phyloP scores from a whole-genome alignment of 2,329 filamentous ascomycete genomes.

The Colletotrichum tanaceti region DNA sequence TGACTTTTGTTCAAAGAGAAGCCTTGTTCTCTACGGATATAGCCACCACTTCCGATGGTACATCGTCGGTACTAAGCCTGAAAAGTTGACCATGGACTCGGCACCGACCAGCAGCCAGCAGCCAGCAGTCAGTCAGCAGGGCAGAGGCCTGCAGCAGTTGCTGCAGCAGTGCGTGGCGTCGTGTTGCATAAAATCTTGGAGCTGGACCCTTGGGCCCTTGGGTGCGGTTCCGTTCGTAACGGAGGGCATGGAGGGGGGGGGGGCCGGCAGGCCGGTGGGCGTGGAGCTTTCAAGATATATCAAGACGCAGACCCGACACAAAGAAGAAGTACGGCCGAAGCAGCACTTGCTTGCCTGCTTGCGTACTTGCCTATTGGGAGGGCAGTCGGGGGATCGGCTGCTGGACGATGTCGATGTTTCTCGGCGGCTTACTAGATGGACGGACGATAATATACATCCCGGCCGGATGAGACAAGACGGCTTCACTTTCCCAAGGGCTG shows the following conservation, averaged over 20 bases:
- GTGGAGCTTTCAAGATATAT: constrained; percentile 11
- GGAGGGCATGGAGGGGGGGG: neutral
- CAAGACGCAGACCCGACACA: constrained; percentile 13
- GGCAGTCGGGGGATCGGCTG: neutral
- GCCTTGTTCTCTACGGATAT: neutral
- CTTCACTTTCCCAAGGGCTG: neutral
- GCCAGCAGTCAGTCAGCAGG: neutral
- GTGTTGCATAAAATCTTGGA: constrained; percentile 17
- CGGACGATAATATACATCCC: neutral
- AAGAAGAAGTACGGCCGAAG: constrained; percentile 28
- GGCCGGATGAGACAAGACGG: neutral
- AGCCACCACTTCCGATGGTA: neutral
- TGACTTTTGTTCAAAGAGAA: neutral
- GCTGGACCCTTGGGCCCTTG: constrained; percentile 24
- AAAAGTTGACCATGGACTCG: constrained; percentile 26
- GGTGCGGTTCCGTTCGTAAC: neutral
- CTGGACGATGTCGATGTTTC: constrained; percentile 14
- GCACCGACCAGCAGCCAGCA: neutral
- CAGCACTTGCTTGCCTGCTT: neutral
- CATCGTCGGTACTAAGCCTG: no score
- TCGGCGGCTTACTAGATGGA: neutral
- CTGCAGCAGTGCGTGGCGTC: neutral
- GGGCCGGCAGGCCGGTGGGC: neutral
- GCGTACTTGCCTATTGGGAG: neutral
- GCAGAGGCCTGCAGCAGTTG: neutral